Percentiles rank a stretch among this genome's conserved stretches.
Evolutionary conservation across 2,329 filamentous ascomycete species (phyloP).

Genomic region (Aspergillus sp.): DNA sequence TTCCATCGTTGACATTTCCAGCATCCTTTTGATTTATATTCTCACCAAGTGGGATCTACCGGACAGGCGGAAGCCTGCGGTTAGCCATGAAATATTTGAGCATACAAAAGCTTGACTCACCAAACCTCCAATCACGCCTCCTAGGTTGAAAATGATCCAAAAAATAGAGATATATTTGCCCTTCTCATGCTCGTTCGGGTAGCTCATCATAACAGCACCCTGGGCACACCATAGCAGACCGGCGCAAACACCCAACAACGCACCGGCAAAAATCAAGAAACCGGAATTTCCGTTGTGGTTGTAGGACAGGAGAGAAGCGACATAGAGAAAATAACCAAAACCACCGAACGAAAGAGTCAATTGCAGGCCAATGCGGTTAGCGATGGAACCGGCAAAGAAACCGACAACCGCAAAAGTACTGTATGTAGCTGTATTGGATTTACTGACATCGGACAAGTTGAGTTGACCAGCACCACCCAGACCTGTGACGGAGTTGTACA

Average conservation of each 20-base stretch:
- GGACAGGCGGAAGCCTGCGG: neutral
- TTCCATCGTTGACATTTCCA: slow-evolving; percentile 62
- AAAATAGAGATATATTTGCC: slow-evolving; percentile 88
- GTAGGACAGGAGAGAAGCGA: slow-evolving; percentile 51
- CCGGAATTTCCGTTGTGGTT: slow-evolving; percentile 50
- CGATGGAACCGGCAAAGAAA: slow-evolving; percentile 59
- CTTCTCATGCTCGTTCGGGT: slow-evolving; percentile 77
- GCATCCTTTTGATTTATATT: slow-evolving; percentile 42
- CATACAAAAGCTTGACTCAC: slow-evolving; percentile 41
- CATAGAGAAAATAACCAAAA: slow-evolving; percentile 51
- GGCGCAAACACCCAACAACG: slow-evolving; percentile 50
- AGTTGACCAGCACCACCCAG: slow-evolving; percentile 65
- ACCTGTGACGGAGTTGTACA: slow-evolving; percentile 69
- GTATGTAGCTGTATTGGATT: slow-evolving; percentile 70
- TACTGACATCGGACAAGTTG: slow-evolving; percentile 57
- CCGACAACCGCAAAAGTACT: slow-evolving; percentile 67
- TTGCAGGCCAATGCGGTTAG: slow-evolving; percentile 46
- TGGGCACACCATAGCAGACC: slow-evolving; percentile 53
- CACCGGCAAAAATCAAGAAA: slow-evolving; percentile 52
- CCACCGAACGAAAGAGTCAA: slow-evolving; percentile 47
- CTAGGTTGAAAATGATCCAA: slow-evolving; percentile 94
- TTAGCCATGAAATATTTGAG: neutral
- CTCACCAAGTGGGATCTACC: slow-evolving; percentile 46
- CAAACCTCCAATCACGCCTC: slow-evolving; percentile 79
- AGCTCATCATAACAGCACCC: slow-evolving; percentile 68